Evolutionary conservation across 306 rosid genomes (phyloP), one percentile per base, ranked within the genome.

Genomic region (Sechiopsis laciniata): DNA sequence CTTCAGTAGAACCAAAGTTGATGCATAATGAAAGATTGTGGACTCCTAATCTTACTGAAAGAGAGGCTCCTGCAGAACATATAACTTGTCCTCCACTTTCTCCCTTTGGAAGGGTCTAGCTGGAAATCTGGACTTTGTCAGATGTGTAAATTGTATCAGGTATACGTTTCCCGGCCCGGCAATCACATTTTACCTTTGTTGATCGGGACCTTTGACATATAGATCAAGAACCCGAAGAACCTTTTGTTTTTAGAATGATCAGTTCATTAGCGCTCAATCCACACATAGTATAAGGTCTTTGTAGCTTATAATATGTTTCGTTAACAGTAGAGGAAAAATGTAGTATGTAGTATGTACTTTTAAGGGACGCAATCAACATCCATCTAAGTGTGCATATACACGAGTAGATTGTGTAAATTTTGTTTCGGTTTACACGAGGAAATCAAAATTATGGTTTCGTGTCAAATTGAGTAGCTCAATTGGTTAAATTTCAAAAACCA

Each of bases 101-200:
- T 57, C 90, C 88, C 14, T 83, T 74, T 10, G 90, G 90, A 63
- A 74, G 88, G 68, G 86, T 82, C 83, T 79, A 85, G 83, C 54
- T 66, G 52, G 53, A 63, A 37, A 11, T 26, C 53, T 46, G 26
- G 24, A 48, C 57, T 12, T 42, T 17, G 7, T 48, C 59, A 19
- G 50, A 58, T 35, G 26, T 46, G 54, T 58, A 74, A 29, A 72
- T 50, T 22, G 9, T 70, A 21, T 70, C 74, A 70, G 74, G 74
- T 70, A 70, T 52, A 50, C 60, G 50, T 70, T 40, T 70, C 60
- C 60, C 26, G 60, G 74, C 58, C 58, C 74, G 60, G 74, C 60
- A 70, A 50, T 24, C 60, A 17, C 57, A 20, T 69, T 48, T 69
- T 50, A 69, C 45, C 17, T 19, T 46, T 50, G 73, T 69, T 24